These are phyloP conservation scores for Hemisphaericaspora lyxosophila DNA, from an alignment of 1,139 yeast genomes.

Conservation along the genomic window DNA sequence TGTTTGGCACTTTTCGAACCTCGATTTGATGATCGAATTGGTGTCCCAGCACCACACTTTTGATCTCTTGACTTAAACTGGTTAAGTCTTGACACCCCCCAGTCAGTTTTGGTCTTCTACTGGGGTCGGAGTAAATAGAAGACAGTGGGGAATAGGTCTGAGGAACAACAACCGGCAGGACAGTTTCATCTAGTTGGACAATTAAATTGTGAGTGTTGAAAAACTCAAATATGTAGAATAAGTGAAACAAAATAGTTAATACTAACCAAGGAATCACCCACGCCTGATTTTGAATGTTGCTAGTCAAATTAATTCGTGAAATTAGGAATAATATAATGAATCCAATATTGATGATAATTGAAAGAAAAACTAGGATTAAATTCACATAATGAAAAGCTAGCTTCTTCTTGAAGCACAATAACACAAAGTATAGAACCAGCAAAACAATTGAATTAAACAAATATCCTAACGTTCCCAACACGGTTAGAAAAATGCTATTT, in stretches of 20 bases:
- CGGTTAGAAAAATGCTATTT: conserved; percentile 2
- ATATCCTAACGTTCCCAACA: conserved; percentile 8
- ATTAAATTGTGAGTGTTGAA: conserved; percentile 9
- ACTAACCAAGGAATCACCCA: conserved; percentile 8
- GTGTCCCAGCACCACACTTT: not conserved
- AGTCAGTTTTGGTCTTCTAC: not conserved
- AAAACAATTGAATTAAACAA: conserved; percentile 8
- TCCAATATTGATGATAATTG: conserved; percentile 4
- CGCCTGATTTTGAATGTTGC: not conserved
- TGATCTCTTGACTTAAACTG: not conserved
- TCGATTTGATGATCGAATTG: not conserved
- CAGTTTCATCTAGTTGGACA: not conserved
- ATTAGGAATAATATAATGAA: conserved; percentile 6
- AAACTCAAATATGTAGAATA: conserved; percentile 8
- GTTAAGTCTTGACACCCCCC: not conserved
- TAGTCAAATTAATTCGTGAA: not conserved
- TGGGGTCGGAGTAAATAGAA: conserved; percentile 11
- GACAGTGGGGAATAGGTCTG: conserved; percentile 7
- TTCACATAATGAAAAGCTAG: conserved; percentile 11
- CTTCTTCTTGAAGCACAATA: conserved; percentile 8
- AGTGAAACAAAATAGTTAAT: conserved; percentile 9
- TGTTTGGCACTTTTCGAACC: not conserved
- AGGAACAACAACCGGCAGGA: not conserved
- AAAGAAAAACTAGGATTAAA: conserved; percentile 5
- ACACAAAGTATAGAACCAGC: conserved; percentile 2